phyloP scores from a whole-genome alignment of 169 alveolate species.

The Haemoproteus tartakovskyi region DNA sequence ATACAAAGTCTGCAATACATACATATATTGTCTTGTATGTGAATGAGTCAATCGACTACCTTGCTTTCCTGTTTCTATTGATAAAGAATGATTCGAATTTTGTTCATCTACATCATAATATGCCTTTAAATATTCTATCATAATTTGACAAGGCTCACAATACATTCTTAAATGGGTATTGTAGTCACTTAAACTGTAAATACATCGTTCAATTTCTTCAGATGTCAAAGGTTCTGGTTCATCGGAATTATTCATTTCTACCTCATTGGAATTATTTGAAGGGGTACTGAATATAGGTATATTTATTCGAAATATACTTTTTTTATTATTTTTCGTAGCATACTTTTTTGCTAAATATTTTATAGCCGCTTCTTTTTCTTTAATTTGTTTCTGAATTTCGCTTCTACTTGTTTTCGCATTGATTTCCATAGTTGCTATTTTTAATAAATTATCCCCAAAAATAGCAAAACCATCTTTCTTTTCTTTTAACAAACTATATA shows the following conservation, averaged over 20 bases:
- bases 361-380: slow-evolving; percentile 79
- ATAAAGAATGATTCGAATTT: slow-evolving; percentile 73
- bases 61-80: slow-evolving; percentile 77
- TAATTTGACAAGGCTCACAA: slow-evolving; percentile 82
- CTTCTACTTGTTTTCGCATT: slow-evolving; percentile 42
- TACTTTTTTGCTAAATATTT: slow-evolving; percentile 69
- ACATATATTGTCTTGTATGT: slow-evolving; percentile 86
- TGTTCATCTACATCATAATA: slow-evolving; percentile 77
- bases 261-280: slow-evolving; percentile 58
- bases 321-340: slow-evolving; percentile 61
- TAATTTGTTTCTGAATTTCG: slow-evolving; percentile 78
- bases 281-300: slow-evolving; percentile 72
- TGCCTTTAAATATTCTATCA: slow-evolving; percentile 78
- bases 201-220: slow-evolving; percentile 89
- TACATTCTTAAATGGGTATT: slow-evolving; percentile 82
- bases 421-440: slow-evolving; percentile 83
- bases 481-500: slow-evolving; percentile 76
- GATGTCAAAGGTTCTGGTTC: slow-evolving; percentile 73
- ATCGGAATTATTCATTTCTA: slow-evolving; percentile 39
- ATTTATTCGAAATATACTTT: slow-evolving; percentile 51
- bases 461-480: slow-evolving; percentile 82
- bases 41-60: slow-evolving; percentile 88
- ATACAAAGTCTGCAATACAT: slow-evolving; percentile 87
- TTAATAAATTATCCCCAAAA: slow-evolving; percentile 81
- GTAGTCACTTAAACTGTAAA: slow-evolving; percentile 89